Conservation (phyloP, 192 early-diverging fungal species). For the Pilaira anomala region DNA sequence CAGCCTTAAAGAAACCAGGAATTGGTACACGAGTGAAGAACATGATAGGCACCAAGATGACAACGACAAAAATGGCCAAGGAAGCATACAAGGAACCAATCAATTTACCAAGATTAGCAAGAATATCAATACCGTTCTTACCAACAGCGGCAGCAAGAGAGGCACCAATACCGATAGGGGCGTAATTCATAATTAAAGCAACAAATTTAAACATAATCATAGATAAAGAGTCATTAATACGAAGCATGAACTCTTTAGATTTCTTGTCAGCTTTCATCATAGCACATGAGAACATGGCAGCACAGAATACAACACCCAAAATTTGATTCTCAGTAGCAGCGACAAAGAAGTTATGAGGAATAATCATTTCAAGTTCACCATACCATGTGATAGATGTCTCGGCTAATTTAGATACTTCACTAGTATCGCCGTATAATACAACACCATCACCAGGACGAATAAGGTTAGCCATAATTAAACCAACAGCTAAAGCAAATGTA, state of each 20-base stretch:
- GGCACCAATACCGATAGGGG: conserved; percentile 65
- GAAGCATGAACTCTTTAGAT: conserved; percentile 48
- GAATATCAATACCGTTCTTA: conserved; percentile 52
- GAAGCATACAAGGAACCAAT: conserved; percentile 61
- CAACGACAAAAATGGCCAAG: conserved; percentile 53
- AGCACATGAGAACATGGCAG: conserved; percentile 61
- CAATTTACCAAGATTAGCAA: conserved; percentile 60
- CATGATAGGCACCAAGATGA: conserved; percentile 57
- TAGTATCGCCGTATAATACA: conserved; percentile 19
- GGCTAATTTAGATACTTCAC: conserved; percentile 7
- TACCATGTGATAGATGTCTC: conserved; percentile 50
- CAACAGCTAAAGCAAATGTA: conserved; percentile 61
- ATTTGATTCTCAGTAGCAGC: conserved; percentile 37
- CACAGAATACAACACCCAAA: conserved; percentile 62
- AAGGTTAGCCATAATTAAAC: conserved; percentile 61
- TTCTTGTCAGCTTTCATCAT: conserved; percentile 43
- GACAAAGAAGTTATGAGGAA: conserved; percentile 58
- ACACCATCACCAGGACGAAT: conserved; percentile 61
- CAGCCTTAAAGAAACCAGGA: conserved; percentile 47
- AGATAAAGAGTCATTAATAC: conserved; percentile 52
- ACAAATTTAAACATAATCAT: conserved; percentile 65
- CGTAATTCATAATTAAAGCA: conserved; percentile 59
- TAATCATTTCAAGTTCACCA: conserved; percentile 52
- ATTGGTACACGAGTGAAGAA: conserved; percentile 54
- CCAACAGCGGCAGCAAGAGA: conserved; percentile 57